phyloP scores from a whole-genome alignment of 2,329 filamentous ascomycete species.

The Alternaria sp. region DNA sequence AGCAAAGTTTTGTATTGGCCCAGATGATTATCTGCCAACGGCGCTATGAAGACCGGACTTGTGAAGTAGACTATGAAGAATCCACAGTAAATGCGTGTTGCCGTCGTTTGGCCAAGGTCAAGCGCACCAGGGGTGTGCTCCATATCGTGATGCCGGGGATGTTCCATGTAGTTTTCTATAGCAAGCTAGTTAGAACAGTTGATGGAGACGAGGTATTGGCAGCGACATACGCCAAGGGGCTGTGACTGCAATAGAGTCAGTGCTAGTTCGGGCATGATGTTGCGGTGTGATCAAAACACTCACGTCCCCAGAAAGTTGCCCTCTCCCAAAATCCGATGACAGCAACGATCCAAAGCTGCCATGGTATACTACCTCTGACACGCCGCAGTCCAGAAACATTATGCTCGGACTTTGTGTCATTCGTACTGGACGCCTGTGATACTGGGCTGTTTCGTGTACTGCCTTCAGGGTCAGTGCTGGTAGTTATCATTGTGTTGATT shows the following conservation, averaged over 20 bases:
- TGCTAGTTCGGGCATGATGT: constrained; percentile 10
- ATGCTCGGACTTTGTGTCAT: neutral
- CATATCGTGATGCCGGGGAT: constrained; percentile 31
- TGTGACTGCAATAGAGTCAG: constrained; percentile 20
- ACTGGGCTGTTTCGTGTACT: constrained; percentile 4
- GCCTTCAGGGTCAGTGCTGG: neutral
- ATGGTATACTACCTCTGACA: constrained; percentile 31
- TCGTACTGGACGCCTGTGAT: constrained; percentile 10
- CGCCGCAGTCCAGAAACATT: constrained; percentile 20
- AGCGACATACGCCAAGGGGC: constrained; percentile 42
- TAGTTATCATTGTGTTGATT: neutral
- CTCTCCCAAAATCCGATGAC: constrained; percentile 36
- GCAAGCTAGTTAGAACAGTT: constrained; percentile 1
- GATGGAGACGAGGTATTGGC: neutral
- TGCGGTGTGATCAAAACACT: neutral
- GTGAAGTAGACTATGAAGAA: constrained; percentile 62
- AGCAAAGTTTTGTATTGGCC: constrained; percentile 49
- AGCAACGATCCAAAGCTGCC: constrained; percentile 34
- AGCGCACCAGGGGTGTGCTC: constrained; percentile 45
- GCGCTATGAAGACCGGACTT: constrained; percentile 44
- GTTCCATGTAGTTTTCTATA: constrained; percentile 54
- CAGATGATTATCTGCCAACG: constrained; percentile 49
- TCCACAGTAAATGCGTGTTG: constrained; percentile 62
- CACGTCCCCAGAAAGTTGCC: constrained; percentile 37
- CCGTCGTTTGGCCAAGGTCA: constrained; percentile 45